These are phyloP conservation scores for Actinomortierella ambigua DNA, from an alignment of 371 early-diverging fungal genomes.

Conservation along the genomic window DNA sequence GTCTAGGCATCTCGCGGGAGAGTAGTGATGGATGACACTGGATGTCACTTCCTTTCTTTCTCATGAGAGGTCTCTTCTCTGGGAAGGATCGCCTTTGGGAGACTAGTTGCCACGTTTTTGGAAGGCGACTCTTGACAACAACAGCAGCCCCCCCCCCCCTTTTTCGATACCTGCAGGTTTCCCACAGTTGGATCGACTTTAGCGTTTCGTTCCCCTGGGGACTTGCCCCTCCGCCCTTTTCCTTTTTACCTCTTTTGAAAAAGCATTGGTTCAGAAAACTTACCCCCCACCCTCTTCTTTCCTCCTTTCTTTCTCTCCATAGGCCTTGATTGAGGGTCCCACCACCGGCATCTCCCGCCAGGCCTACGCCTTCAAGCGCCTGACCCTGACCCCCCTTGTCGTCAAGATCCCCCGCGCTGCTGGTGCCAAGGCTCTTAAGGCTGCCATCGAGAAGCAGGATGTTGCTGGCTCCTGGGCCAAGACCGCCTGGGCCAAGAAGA, in stretches of 20 bases:
- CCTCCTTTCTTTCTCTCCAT: conserved; percentile 1
- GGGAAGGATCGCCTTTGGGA: too few species aligned
- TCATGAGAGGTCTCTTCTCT: too few species aligned
- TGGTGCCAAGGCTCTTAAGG: conserved; percentile 78
- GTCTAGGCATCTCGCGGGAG: too few species aligned
- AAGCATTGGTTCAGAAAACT: background rate
- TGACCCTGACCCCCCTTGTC: conserved; percentile 88
- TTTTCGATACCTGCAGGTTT: too few species aligned
- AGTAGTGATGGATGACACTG: too few species aligned
- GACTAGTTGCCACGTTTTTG: too few species aligned
- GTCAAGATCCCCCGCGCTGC: conserved; percentile 87
- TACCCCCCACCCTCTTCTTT: background rate
- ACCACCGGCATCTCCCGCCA: conserved; percentile 94
- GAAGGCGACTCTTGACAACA: too few species aligned
- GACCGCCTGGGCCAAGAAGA: conserved; percentile 95
- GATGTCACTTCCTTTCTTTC: too few species aligned
- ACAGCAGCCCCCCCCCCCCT: too few species aligned
- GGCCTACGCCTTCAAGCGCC: conserved; percentile 83
- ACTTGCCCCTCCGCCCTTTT: too few species aligned
- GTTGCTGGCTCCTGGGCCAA: conserved; percentile 79
- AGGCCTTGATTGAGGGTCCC: conserved; percentile 97
- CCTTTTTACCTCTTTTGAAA: background rate
- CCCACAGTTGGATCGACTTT: too few species aligned
- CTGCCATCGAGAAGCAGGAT: conserved; percentile 84
- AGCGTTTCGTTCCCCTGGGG: too few species aligned